Conservation (phyloP, 78 protist species). For the Reticulomyxa filosa region DNA sequence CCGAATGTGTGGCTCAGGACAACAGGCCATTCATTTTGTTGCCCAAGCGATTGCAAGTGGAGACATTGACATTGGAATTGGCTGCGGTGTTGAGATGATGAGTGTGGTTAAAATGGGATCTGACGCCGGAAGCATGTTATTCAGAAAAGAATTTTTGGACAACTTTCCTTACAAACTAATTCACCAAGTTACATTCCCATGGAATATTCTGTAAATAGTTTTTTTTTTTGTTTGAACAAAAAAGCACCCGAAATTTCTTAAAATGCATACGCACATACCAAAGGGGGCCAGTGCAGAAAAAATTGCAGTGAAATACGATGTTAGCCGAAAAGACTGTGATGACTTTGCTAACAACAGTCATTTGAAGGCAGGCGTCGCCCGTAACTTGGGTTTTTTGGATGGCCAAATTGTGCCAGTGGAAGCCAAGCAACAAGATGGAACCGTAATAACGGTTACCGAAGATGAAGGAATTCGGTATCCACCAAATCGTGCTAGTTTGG, state of each 20-base stretch:
- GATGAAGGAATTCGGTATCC: conserved; percentile 49
- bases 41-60: conserved; percentile 41
- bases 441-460: not conserved
- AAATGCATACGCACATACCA: too few relatives aligned
- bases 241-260: too few relatives aligned
- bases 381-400: conserved; percentile 33
- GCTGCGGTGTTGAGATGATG: conserved; percentile 58
- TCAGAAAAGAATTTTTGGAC: not conserved
- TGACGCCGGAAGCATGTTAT: too few relatives aligned
- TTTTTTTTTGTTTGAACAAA: too few relatives aligned
- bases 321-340: conserved; percentile 42
- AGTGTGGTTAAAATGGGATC: conserved; percentile 34
- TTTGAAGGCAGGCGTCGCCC: conserved; percentile 17
- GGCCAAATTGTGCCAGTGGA: conserved; percentile 35
- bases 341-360: conserved; percentile 26
- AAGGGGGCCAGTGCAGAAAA: conserved; percentile 48
- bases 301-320: conserved; percentile 37
- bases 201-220: too few relatives aligned
- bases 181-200: too few relatives aligned
- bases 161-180: too few relatives aligned
- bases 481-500: not conserved
- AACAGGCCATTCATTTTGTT: conserved; percentile 52
- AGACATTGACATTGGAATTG: conserved; percentile 36
- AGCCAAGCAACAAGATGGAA: conserved; percentile 5
- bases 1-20: conserved; percentile 53